Base-by-base conservation (phyloP, 2,329 filamentous ascomycete genomes). In the Cordyceps farinosa region DNA sequence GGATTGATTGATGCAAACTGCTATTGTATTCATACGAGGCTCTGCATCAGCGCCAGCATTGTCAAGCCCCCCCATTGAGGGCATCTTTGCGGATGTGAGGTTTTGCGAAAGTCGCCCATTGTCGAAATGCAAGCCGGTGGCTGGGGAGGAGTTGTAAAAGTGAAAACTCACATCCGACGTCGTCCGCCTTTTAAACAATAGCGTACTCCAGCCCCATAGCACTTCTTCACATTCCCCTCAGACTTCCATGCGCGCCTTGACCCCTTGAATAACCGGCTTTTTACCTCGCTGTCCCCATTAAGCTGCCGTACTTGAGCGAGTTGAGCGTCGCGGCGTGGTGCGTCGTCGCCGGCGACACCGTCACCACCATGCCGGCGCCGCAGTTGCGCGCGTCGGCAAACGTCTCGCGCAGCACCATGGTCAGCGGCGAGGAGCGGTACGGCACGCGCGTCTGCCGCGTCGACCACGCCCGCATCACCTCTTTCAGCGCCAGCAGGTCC, bases 401-500 rank as follows among this genome's bases (percentile, higher is more conserved):
- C 64, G 78, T 73, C 38, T 74, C 71, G 1, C 77, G 70, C 36
- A 80, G 67, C 4, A 78, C 74, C 78, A 79, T 78, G 0, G 78
- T 80, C 66, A 80, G 65, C 0, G 76, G 70, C 8, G 76, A 78
- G 1, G 76, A 76, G 52, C 77, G 70, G 65, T 75, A 81, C 0
- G 77, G 78, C 40, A 79, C 77, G 2, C 76, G 69, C 1, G 66
- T 13, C 56, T 74, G 69, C n/a, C 69, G 70, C 29, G 60, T 62
- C 0, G 76, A 69, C 60, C 75, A 71, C 1, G 79, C 77, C 1
- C 78, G 70, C n/a, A 80, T 79, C 4, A 80, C 78, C 60, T 80
- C 77, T 64, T 80, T 80, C 55, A 80, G 66, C 0, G 78, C 74
- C 9, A 81, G 72, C 5, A 80, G 69, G 66, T 80, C 78, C 0